phyloP scores from a whole-genome alignment of 1,284 basidiomycete genomes.

The Ganoderma meredithae region DNA sequence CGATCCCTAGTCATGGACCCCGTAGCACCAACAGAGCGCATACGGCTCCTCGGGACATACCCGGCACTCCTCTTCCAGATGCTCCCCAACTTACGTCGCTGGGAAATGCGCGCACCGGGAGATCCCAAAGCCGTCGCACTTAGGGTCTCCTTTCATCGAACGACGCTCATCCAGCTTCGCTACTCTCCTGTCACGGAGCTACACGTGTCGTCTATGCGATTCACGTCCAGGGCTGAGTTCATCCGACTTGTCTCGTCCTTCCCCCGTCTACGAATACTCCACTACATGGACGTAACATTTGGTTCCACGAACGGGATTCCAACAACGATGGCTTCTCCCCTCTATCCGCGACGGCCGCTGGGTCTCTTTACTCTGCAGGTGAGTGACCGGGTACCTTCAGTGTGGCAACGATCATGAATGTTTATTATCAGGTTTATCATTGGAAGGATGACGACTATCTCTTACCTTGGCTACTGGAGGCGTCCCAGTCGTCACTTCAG shows the following conservation, averaged over 20 bases:
- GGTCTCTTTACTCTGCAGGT: not conserved
- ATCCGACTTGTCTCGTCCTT: not conserved
- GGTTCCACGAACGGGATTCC: not conserved
- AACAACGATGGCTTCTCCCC: not conserved
- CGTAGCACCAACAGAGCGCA: not conserved
- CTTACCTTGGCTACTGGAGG: not conserved
- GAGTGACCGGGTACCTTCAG: not conserved
- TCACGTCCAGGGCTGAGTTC: not conserved
- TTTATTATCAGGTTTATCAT: not conserved
- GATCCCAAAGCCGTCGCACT: not conserved
- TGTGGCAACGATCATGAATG: not conserved
- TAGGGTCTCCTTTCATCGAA: not conserved
- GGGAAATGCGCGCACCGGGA: not conserved
- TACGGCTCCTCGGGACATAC: not conserved
- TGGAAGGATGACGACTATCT: not conserved
- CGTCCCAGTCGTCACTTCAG: not conserved
- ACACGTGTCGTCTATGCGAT: not conserved
- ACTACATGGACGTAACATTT: not conserved
- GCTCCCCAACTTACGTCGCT: not conserved
- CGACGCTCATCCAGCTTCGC: not conserved
- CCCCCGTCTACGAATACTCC: not conserved
- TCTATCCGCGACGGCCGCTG: not conserved
- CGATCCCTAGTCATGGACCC: not conserved
- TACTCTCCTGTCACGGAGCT: constrained; percentile 2
- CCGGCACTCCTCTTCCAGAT: not conserved